These are phyloP conservation scores for Nakazawaea holstii DNA, from an alignment of 805 yeast species.

Conservation along the genomic window DNA sequence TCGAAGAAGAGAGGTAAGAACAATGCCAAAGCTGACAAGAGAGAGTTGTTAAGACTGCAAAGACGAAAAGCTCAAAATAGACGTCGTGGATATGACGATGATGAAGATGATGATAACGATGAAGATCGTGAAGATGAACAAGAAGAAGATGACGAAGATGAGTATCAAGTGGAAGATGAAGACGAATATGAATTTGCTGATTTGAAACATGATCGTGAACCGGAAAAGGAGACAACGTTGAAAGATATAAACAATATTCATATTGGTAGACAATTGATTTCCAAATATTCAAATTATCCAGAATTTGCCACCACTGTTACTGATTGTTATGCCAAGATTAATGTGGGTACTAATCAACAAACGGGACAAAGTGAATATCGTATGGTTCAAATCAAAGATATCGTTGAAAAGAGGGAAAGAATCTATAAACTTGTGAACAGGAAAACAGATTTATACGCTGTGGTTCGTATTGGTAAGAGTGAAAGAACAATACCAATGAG, in stretches of 20 bases:
- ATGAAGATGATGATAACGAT: slow-evolving; percentile 39
- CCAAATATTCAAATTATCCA: slow-evolving; percentile 76
- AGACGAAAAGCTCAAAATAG: slow-evolving; percentile 12
- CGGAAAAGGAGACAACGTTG: slow-evolving; percentile 39
- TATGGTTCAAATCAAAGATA: slow-evolving; percentile 73
- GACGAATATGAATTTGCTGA: slow-evolving; percentile 31
- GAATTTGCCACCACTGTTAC: slow-evolving; percentile 65
- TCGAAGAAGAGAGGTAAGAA: slow-evolving; percentile 7
- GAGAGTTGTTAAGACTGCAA: slow-evolving; percentile 26
- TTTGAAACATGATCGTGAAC: slow-evolving; percentile 10
- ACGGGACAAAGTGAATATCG: slow-evolving; percentile 67
- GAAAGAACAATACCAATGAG: slow-evolving; percentile 73
- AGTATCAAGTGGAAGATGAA: slow-evolving; percentile 34
- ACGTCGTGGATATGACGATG: slow-evolving; percentile 17
- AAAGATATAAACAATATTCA: slow-evolving; percentile 67
- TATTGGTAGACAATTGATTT: slow-evolving; percentile 72
- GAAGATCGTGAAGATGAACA: slow-evolving; percentile 29
- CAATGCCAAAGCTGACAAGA: slow-evolving; percentile 23
- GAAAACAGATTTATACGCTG: slow-evolving; percentile 48
- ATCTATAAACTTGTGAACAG: slow-evolving; percentile 37
- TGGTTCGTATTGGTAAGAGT: slow-evolving; percentile 77
- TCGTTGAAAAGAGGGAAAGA: slow-evolving; percentile 39
- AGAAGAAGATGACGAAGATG: slow-evolving; percentile 29
- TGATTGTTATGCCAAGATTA: slow-evolving; percentile 79
- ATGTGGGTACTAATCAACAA: slow-evolving; percentile 65